Evolutionary conservation across 768 basidiomycete species (phyloP), one percentile per base, ranked within the genome.

Genomic region (Gautieria morchelliformis): DNA sequence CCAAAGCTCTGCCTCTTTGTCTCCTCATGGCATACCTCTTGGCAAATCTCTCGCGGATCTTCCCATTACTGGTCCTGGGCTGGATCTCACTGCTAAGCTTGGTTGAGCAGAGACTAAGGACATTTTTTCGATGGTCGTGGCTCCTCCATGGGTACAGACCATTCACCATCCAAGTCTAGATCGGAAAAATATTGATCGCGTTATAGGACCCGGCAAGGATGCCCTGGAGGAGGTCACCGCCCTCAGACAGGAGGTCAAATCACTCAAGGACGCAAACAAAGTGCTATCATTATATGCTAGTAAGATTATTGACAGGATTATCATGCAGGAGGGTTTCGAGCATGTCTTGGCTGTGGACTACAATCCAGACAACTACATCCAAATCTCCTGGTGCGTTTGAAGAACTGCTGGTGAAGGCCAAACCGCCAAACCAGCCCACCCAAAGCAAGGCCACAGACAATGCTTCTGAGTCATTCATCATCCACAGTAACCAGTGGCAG

Each of bases 221-320:
- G 69, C 53, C 70, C 62, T 64, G 71, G 82, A 73, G n/a, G n/a
- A n/a, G n/a, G n/a, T n/a, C n/a, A n/a, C n/a, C n/a, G n/a, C n/a
- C n/a, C n/a, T n/a, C n/a, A 79, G 86, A 37, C 79, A 74, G 12
- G 95, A 98, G 70, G 85, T 95, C 68, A 95, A 95, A 70, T 85
- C 84, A 32, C 81, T 98, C 70, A 89, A 87, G 68, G 94, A 96
- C 67, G 92, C 92, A 45, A 97, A 96, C 76, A 95, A 95, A 69
- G 94, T 93, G 1, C 75, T 98, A 12, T 92, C 92, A 17, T 72
- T 97, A 41, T 98, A 98, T 66, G 93, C 94, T 4, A 93, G 91
- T 47, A 98, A 97, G 78, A 98, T 98, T 63, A 89, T 98, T 65
- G 95, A 98, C 74, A 83, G 94, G 46, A 96, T 98, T 67, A 95